Evolutionary conservation across 1,139 yeast species (phyloP).

Genomic region (Zygoascus meyerae): DNA sequence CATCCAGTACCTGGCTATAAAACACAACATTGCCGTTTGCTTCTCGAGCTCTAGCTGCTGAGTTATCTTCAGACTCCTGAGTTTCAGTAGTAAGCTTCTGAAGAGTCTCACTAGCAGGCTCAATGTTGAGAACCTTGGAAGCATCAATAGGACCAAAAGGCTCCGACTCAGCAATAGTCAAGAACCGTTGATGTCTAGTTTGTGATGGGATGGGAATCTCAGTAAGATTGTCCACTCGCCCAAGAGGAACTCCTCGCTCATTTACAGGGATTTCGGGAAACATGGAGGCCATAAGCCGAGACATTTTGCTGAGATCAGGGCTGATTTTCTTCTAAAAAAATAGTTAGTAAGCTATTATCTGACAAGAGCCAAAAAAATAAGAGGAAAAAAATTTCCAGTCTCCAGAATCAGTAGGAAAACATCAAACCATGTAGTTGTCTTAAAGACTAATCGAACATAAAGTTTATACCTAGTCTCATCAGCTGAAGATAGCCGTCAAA

Average conservation of each 20-base stretch:
- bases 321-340: slow-evolving; percentile 21
- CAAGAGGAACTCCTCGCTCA: slow-evolving; percentile 25
- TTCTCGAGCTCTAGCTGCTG: not conserved
- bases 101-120: slow-evolving; percentile 77
- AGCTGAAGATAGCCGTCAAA: not conserved
- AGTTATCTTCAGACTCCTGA: slow-evolving; percentile 16
- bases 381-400: not conserved
- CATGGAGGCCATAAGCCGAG: slow-evolving; percentile 64
- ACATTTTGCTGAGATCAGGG: slow-evolving; percentile 28
- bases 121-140: slow-evolving; percentile 74
- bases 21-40: slow-evolving; percentile 21
- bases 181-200: slow-evolving; percentile 75
- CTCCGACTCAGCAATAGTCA: slow-evolving; percentile 88
- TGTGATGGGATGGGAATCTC: slow-evolving; percentile 90
- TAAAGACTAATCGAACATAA: slow-evolving; percentile 70
- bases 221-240: slow-evolving; percentile 41
- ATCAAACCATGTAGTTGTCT: slow-evolving; percentile 62
- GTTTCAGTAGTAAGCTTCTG: slow-evolving; percentile 57
- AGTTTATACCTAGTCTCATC: slow-evolving; percentile 41
- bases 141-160: slow-evolving; percentile 98
- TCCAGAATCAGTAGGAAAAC: slow-evolving; percentile 18
- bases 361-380: slow-evolving; percentile 5
- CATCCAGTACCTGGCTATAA: slow-evolving; percentile 26
- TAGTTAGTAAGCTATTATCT: slow-evolving; percentile 9
- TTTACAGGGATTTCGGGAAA: slow-evolving; percentile 55